A percentile compares a stretch with the other conserved stretches of the same genome.
phyloP scores from a whole-genome alignment of 2,329 filamentous ascomycete genomes.

The Corynespora cassiicola region DNA sequence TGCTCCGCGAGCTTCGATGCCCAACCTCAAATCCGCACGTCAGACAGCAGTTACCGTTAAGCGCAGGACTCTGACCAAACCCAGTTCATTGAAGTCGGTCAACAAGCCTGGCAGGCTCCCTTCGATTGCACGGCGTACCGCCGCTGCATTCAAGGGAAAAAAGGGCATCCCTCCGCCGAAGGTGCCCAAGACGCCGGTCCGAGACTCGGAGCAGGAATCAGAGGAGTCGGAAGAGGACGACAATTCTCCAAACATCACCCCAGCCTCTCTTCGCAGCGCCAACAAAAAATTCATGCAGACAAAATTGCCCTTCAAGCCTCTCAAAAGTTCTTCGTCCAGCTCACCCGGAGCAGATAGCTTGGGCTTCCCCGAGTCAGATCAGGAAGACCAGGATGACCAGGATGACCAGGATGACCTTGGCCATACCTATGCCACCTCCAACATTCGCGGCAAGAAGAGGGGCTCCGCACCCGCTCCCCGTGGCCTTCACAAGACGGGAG shows the following conservation, averaged over 20 bases:
- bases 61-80: slow-evolving; percentile 21
- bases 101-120: slow-evolving; percentile 20
- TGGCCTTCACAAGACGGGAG: slow-evolving; percentile 18
- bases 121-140: slow-evolving; percentile 11
- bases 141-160: slow-evolving; percentile 13
- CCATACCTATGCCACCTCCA: slow-evolving; percentile 2
- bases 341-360: too few species aligned
- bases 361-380: too few species aligned
- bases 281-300: slow-evolving; percentile 23
- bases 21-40: slow-evolving; percentile 6
- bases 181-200: slow-evolving; percentile 23
- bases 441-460: slow-evolving; percentile 12
- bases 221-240: slow-evolving; percentile 22
- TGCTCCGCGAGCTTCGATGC: slow-evolving; percentile 10
- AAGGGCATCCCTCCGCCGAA: slow-evolving; percentile 19
- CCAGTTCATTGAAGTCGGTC: slow-evolving; percentile 30
- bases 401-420: too few species aligned
- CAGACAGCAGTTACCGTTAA: slow-evolving; percentile 22
- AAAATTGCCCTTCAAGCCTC: slow-evolving; percentile 18
- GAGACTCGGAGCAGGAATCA: slow-evolving; percentile 13
- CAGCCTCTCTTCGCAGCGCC: slow-evolving; percentile 43
- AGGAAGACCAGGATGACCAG: too few species aligned
- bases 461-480: slow-evolving; percentile 10
- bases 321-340: too few species aligned
- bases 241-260: slow-evolving; percentile 40